Conservation (phyloP, 192 early-diverging fungal genomes). For the Umbelopsis sp. region DNA sequence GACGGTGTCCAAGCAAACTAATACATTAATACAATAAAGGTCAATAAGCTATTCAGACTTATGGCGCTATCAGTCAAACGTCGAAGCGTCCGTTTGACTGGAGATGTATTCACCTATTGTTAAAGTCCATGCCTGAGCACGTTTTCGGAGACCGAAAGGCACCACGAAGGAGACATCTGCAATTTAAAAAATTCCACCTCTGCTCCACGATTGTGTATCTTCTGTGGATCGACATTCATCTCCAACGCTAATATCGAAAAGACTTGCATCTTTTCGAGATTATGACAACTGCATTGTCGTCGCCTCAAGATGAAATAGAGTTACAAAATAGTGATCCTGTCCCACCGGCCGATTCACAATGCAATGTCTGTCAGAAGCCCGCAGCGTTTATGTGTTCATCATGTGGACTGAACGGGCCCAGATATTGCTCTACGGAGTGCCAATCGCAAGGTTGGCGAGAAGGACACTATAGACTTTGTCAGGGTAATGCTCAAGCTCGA, state of each 20-base stretch:
- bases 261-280: constrained; percentile 10
- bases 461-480: constrained; percentile 52
- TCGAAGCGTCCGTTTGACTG: too few relatives aligned
- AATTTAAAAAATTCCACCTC: too few relatives aligned
- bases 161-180: too few relatives aligned
- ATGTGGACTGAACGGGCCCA: constrained; percentile 37
- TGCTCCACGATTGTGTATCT: too few relatives aligned
- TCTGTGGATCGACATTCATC: background rate
- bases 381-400: constrained; percentile 43
- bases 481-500: constrained; percentile 33
- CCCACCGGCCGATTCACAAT: background rate
- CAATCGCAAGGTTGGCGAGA: constrained; percentile 58
- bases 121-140: too few relatives aligned
- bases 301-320: constrained; percentile 12
- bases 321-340: background rate
- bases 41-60: too few relatives aligned
- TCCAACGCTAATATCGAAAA: constrained; percentile 1
- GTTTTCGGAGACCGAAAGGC: too few relatives aligned
- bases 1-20: too few relatives aligned
- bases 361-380: constrained; percentile 27
- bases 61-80: too few relatives aligned
- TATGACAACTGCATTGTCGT: constrained; percentile 6
- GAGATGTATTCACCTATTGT: too few relatives aligned
- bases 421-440: constrained; percentile 66
- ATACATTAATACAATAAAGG: too few relatives aligned